Evolutionary conservation across 345 rosid genomes (phyloP).

Genomic region (Syzygium aqueum): DNA sequence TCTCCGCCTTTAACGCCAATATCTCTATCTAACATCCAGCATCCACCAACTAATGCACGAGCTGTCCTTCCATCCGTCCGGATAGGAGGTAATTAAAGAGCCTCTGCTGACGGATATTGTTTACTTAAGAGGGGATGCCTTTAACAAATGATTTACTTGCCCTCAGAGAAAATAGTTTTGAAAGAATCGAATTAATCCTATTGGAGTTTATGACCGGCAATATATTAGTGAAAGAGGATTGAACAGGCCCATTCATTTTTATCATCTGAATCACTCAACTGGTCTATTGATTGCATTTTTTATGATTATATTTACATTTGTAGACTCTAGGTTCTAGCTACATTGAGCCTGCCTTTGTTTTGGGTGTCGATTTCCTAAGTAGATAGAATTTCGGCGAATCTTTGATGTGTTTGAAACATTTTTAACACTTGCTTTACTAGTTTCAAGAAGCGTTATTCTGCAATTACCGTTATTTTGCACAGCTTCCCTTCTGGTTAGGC

Average conservation of each 20-base stretch:
- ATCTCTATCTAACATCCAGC: conserved; percentile 22
- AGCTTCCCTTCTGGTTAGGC: background rate
- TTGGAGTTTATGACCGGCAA: background rate
- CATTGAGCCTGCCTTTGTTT: background rate
- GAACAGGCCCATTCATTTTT: background rate
- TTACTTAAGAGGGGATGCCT: background rate
- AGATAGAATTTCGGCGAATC: background rate
- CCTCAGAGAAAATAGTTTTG: background rate
- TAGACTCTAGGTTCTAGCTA: background rate
- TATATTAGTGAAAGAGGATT: background rate
- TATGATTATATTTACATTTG: background rate
- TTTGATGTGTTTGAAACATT: background rate
- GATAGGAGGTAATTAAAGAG: conserved; percentile 1
- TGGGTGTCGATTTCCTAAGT: background rate
- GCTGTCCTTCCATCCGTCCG: background rate
- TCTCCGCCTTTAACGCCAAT: conserved; percentile 77
- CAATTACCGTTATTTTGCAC: background rate
- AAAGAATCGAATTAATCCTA: background rate
- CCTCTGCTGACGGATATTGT: background rate
- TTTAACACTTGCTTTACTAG: background rate
- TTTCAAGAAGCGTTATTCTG: background rate
- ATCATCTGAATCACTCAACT: background rate
- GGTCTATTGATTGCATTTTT: background rate
- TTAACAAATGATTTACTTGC: background rate
- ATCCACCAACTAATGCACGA: background rate